Evolutionary conservation across 257 asterid genomes (phyloP).

Genomic region (Nicotiana tomentosiformis): DNA sequence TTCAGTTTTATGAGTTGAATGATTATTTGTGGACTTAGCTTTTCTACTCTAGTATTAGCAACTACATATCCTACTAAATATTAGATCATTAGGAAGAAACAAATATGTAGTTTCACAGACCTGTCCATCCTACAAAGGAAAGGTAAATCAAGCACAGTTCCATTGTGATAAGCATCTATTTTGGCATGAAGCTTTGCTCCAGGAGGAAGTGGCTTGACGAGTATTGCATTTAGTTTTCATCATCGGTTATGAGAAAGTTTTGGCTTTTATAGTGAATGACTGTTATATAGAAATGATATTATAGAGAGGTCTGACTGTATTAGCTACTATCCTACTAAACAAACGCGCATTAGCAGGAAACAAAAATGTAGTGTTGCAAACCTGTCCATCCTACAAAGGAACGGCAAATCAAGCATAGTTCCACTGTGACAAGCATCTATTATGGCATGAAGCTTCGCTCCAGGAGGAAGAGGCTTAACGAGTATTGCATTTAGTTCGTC

Average conservation of each 20-base stretch:
- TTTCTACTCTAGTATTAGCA: no score
- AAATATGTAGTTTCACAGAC: no score
- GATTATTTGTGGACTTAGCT: no score
- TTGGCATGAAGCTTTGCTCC: slow-evolving; percentile 93
- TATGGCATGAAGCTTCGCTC: slow-evolving; percentile 89
- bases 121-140: slow-evolving; percentile 59
- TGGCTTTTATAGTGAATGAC: no score
- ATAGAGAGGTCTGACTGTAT: no score
- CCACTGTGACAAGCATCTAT: slow-evolving; percentile 98
- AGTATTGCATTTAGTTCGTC: slow-evolving; percentile 75
- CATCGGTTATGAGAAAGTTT: no score
- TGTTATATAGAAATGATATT: no score
- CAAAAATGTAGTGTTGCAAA: slow-evolving; percentile 3
- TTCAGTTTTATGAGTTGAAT: no score
- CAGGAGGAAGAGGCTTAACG: slow-evolving; percentile 77
- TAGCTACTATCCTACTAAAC: no score
- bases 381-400: slow-evolving; percentile 95
- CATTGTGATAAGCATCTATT: slow-evolving; percentile 93
- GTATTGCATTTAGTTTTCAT: slow-evolving; percentile 50
- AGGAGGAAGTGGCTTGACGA: slow-evolving; percentile 79
- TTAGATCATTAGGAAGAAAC: not conserved
- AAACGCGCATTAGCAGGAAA: not conserved
- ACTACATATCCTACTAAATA: not conserved
- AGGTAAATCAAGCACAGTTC: slow-evolving; percentile 78
- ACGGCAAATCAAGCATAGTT: slow-evolving; percentile 74